Base-by-base conservation (phyloP, 139 green algal genomes). In the Volvox reticuliferus region DNA sequence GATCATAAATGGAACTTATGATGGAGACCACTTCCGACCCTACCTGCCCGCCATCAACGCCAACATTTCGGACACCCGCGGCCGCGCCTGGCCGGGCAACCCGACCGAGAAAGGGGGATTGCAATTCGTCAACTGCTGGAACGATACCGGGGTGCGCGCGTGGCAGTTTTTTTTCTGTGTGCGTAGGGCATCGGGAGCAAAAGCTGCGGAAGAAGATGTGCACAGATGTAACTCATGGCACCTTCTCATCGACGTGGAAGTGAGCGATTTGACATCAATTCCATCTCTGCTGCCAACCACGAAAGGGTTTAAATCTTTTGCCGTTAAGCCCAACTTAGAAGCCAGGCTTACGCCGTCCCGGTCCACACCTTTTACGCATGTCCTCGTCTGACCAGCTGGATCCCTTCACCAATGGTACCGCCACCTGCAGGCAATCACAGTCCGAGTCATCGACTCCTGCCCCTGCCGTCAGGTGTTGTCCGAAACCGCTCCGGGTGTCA, bases 361-460 rank as follows among this genome's bases (percentile, higher is more conserved):
- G 44, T 55, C 44, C 44, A 55, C 44, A 55, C 44, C 44, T 9
- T 55, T n/a, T n/a, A n/a, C n/a, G n/a, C n/a, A n/a, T n/a, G n/a
- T n/a, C n/a, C n/a, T 55, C 44, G 44, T 55, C 44, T 55, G 5
- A 55, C 9, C 44, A 9, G 9, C 44, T 9, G 44, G 44, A 55
- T 55, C 5, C 44, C 9, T 55, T 55, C 44, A 55, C 44, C 9
- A 9, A 55, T 55, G 44, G 5, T 55, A 9, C 5, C 44, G 5
- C 44, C 44, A 9, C 44, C 44, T 55, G 24, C 65, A 88, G 83
- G 69, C 71, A 30, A 24, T 95, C 17, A 84, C 87, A 21, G 83
- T 96, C 30, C 77, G 88, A 21, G 86, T 95, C 63, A 93, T 91
- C 21, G 94, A 96, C 92, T 91, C 76, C 22, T 97, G 95, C 92